Base-by-base conservation (phyloP, 2,329 filamentous ascomycete genomes). In the Trichoderma endophyticum region DNA sequence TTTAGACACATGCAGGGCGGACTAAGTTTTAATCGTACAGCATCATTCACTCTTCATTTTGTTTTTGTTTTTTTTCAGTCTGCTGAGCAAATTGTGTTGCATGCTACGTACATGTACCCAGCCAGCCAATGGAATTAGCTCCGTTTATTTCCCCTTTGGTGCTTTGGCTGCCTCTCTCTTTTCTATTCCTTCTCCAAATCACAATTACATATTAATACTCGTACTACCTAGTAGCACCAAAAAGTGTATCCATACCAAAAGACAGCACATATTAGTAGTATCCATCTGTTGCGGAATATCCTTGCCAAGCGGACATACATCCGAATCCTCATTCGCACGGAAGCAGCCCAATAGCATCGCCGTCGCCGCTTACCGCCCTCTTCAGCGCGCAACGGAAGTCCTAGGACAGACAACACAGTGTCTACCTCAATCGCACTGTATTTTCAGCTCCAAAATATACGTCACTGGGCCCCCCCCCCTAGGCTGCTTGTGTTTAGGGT, bases 401-500 rank as follows among this genome's bases (percentile, higher is more conserved):
- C 26, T 62, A 62, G 48, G 30, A 28, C 12, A 39, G 21, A 39
- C 18, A 61, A 51, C 30, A 69, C 66, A 61, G 66, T 36, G 12
- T 12, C 2, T 12, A 1, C 3, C 26, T 26, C 26, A 26, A 26
- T 26, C 26, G 26, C 26, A 51, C 57, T 26, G 54, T 48, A 21
- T 26, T 36, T 26, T 12, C 34, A 60, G 26, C 18, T 32, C 28
- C 57, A 28, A 34, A 51, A 54, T 61, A 62, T 61, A 69, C 66
- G 66, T 69, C 66, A 69, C 57, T 9, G 5, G 24, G n/a, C n/a
- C 6, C 36, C n/a, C 30, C 32, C 32, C 56, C 56, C 28, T 30
- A 60, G 39, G 48, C 51, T 67, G 64, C 64, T 39, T 59, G 56
- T 59, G 57, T 67, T 62, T 69, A 61, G 57, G 66, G 39, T 62